Percentiles rank a stretch among this genome's conserved stretches.
Evolutionary conservation across 1,284 basidiomycete genomes (phyloP).

Genomic region (Stereum hirsutum): DNA sequence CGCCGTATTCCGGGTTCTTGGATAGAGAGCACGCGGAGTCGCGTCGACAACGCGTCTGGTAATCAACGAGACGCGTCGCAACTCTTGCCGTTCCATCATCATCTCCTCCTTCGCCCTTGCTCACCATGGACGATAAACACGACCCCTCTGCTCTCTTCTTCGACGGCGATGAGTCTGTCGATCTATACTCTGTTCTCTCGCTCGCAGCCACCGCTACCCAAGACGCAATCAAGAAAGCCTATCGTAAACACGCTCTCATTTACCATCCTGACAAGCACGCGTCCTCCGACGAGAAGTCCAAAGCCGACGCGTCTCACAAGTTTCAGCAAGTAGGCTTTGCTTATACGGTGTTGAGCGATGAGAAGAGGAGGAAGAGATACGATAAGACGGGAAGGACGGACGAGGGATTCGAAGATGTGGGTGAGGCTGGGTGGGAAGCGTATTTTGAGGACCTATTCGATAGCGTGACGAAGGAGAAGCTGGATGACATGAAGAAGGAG

Average conservation of each 20-base stretch:
- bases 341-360: slow-evolving; percentile 79
- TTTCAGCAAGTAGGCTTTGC: slow-evolving; percentile 92
- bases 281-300: slow-evolving; percentile 46
- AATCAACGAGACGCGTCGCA: too few relatives aligned
- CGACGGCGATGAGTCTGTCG: slow-evolving; percentile 54
- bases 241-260: slow-evolving; percentile 74
- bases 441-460: slow-evolving; percentile 90
- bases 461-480: slow-evolving; percentile 71
- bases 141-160: slow-evolving; percentile 78
- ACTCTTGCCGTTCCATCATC: too few relatives aligned
- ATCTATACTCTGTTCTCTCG: slow-evolving; percentile 70
- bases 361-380: slow-evolving; percentile 65
- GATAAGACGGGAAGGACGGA: slow-evolving; percentile 80
- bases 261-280: slow-evolving; percentile 88
- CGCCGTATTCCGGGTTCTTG: too few relatives aligned
- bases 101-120: too few relatives aligned
- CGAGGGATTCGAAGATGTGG: slow-evolving; percentile 59
- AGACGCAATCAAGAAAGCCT: slow-evolving; percentile 76
- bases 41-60: too few relatives aligned
- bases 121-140: slow-evolving; percentile 34
- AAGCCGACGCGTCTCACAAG: slow-evolving; percentile 55
- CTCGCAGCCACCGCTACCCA: slow-evolving; percentile 41
- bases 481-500: slow-evolving; percentile 85
- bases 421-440: slow-evolving; percentile 83
- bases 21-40: too few relatives aligned